Conservation (phyloP, 768 basidiomycete species). For the Chiua virens region DNA sequence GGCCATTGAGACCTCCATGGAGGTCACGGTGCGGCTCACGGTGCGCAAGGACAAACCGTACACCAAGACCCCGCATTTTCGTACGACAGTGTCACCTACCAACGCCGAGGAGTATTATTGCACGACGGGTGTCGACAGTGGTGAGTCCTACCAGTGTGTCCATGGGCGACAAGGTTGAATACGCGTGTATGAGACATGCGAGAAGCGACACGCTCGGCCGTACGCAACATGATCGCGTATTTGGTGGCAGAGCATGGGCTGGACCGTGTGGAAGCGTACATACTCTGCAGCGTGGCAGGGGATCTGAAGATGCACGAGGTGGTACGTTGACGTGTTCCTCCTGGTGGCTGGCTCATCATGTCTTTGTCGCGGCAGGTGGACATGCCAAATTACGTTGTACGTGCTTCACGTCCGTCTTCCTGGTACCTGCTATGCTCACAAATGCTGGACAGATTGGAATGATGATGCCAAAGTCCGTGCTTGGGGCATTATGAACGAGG, state of each 20-base stretch:
- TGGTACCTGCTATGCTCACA: not conserved
- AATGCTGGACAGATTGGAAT: constrained; percentile 50
- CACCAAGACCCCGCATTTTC: constrained; percentile 59
- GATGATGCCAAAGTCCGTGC: constrained; percentile 52
- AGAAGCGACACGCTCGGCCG: constrained; percentile 55
- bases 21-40: constrained; percentile 52
- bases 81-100: constrained; percentile 25
- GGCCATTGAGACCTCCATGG: constrained; percentile 65
- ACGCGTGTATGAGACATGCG: constrained; percentile 40
- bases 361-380: constrained; percentile 43
- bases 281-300: constrained; percentile 59
- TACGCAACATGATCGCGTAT: constrained; percentile 57
- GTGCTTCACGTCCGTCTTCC: constrained; percentile 13
- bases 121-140: constrained; percentile 55
- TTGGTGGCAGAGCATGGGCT: constrained; percentile 45
- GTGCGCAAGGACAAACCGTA: constrained; percentile 57
- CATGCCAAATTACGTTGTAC: constrained; percentile 64
- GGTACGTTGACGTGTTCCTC: constrained; percentile 25
- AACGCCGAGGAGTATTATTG: constrained; percentile 46
- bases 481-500: constrained; percentile 12
- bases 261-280: constrained; percentile 51
- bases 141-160: constrained; percentile 20
- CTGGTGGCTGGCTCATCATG: not conserved
- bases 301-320: constrained; percentile 65
- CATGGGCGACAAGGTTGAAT: not conserved